These are phyloP conservation scores for Cupressus sempervirens DNA, from an alignment of 75 land plant species.

Conservation along the genomic window DNA sequence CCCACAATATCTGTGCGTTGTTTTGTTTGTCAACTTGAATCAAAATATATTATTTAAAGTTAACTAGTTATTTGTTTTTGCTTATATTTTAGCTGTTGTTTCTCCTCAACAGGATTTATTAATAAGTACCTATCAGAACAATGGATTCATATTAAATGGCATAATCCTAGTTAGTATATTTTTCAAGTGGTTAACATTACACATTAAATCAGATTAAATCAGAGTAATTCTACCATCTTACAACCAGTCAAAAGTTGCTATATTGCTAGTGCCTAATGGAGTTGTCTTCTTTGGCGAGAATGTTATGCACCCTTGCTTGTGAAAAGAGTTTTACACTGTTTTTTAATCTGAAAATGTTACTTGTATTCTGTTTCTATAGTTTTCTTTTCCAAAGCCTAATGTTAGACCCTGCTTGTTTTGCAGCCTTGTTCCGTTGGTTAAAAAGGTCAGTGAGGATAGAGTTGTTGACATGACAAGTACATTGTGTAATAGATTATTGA, in stretches of 20 bases:
- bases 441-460: slow-evolving; percentile 80
- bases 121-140: not conserved
- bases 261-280: not conserved
- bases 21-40: not conserved
- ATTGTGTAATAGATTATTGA: slow-evolving; percentile 70
- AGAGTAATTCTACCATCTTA: not conserved
- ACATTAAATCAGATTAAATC: not conserved
- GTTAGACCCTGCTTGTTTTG: slow-evolving; percentile 4
- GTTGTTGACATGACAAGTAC: slow-evolving; percentile 79
- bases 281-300: not conserved
- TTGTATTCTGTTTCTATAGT: not conserved
- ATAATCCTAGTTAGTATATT: not conserved
- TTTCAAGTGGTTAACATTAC: not conserved
- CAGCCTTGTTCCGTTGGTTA: slow-evolving; percentile 96
- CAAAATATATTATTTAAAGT: not conserved
- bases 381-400: not conserved
- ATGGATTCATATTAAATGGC: not conserved
- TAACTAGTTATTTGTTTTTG: not conserved
- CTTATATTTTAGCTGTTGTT: not conserved
- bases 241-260: not conserved
- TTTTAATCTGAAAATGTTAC: not conserved
- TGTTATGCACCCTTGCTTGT: not conserved
- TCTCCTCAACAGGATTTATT: not conserved
- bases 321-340: not conserved
- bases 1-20: not conserved